phyloP scores from a whole-genome alignment of 768 basidiomycete species.

The Boletus rex-veris region DNA sequence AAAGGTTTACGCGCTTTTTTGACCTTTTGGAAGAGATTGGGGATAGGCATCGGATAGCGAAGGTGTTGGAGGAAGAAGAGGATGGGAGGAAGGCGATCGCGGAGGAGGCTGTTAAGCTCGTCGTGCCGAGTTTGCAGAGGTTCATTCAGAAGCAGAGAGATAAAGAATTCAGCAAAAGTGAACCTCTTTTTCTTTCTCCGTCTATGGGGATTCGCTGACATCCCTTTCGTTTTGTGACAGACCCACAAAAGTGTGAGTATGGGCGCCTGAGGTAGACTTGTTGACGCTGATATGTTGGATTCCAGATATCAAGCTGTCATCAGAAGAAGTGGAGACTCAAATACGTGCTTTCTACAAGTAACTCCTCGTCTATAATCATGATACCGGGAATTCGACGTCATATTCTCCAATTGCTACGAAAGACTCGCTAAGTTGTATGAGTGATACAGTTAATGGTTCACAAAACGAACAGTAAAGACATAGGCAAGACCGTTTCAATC shows the following conservation, averaged over 20 bases:
- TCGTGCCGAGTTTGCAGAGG: slow-evolving; percentile 69
- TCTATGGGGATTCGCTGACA: not conserved
- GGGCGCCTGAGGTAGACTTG: not conserved
- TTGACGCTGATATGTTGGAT: slow-evolving; percentile 10
- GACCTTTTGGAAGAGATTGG: slow-evolving; percentile 76
- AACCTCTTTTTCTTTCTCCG: slow-evolving; percentile 17
- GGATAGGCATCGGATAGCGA: slow-evolving; percentile 68
- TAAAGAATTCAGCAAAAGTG: slow-evolving; percentile 85
- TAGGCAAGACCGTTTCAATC: no score
- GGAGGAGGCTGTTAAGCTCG: slow-evolving; percentile 74
- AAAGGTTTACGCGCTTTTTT: slow-evolving; percentile 80
- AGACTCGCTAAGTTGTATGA: no score
- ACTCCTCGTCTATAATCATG: not conserved
- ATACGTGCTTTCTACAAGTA: slow-evolving; percentile 59
- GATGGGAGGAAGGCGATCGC: slow-evolving; percentile 55
- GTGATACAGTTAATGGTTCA: no score
- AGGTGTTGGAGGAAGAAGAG: slow-evolving; percentile 67
- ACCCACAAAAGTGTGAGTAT: slow-evolving; percentile 51
- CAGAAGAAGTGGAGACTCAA: slow-evolving; percentile 70
- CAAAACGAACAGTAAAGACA: no score
- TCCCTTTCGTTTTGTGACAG: slow-evolving; percentile 24
- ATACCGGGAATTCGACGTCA: no score
- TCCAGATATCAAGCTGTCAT: slow-evolving; percentile 73
- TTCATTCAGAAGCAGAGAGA: slow-evolving; percentile 75
- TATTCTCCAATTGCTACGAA: no score